A percentile compares a stretch with the other conserved stretches of the same genome.
Conservation (phyloP, 768 basidiomycete genomes). For the Tylopilus felleus region DNA sequence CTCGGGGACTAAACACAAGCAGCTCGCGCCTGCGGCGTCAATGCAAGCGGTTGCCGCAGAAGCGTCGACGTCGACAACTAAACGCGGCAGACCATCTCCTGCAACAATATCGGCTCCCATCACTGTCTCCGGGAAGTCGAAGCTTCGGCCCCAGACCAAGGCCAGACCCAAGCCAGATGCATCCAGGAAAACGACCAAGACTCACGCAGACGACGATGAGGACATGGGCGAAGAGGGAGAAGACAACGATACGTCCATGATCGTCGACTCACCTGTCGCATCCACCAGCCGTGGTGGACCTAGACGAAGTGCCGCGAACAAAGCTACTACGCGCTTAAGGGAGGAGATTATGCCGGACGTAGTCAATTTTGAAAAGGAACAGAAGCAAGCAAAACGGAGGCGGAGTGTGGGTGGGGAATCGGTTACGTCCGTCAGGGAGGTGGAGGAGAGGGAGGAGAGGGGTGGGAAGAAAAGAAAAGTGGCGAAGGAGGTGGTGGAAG, state of each 20-base stretch:
- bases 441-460: conserved; percentile 21
- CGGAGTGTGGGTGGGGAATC: conserved; percentile 34
- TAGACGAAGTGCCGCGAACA: conserved; percentile 54
- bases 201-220: neutral
- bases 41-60: conserved; percentile 24
- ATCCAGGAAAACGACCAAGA: neutral
- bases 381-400: conserved; percentile 39
- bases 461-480: conserved; percentile 18
- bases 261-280: conserved; percentile 5
- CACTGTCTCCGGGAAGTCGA: conserved; percentile 1
- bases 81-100: conserved; percentile 17
- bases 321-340: conserved; percentile 42
- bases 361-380: conserved; percentile 63
- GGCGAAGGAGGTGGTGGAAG: conserved; percentile 13
- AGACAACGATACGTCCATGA: conserved; percentile 6
- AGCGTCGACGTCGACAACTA: conserved; percentile 16
- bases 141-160: conserved; percentile 1
- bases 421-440: neutral
- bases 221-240: neutral
- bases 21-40: conserved; percentile 19
- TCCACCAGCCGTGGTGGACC: conserved; percentile 19
- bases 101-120: conserved; percentile 6
- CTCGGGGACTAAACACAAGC: neutral
- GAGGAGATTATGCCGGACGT: conserved; percentile 76
- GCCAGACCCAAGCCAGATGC: neutral